These are phyloP conservation scores for Microcyclosporella mali DNA, from an alignment of 2,329 filamentous ascomycete species.

Conservation along the genomic window DNA sequence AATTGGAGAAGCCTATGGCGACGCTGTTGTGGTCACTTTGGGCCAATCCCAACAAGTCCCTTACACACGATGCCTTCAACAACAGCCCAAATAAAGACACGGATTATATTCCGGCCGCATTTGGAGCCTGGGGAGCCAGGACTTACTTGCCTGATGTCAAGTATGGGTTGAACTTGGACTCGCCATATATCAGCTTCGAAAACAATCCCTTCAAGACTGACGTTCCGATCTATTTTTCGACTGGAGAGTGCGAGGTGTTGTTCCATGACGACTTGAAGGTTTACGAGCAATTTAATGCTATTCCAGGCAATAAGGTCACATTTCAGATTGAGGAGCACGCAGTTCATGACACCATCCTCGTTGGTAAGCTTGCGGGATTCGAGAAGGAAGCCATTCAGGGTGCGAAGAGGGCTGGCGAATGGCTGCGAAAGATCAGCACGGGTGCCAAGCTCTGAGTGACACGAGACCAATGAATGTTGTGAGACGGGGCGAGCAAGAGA, in stretches of 20 bases:
- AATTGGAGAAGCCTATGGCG: conserved; percentile 33
- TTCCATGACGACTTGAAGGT: conserved; percentile 36
- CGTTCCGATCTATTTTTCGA: conserved; percentile 39
- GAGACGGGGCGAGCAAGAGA: no score
- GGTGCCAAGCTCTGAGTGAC: neutral
- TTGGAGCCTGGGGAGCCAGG: conserved; percentile 40
- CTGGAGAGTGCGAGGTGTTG: conserved; percentile 39
- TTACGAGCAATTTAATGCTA: conserved; percentile 32
- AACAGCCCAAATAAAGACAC: conserved; percentile 32
- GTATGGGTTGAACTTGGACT: conserved; percentile 18
- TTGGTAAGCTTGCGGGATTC: conserved; percentile 40
- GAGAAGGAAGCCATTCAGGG: conserved; percentile 32
- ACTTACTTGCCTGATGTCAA: conserved; percentile 28
- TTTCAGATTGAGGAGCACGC: conserved; percentile 37
- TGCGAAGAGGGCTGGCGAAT: conserved; percentile 36
- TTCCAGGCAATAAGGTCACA: conserved; percentile 38
- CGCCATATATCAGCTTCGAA: conserved; percentile 38
- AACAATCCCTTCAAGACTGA: conserved; percentile 35
- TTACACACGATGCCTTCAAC: conserved; percentile 22
- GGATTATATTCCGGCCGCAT: conserved; percentile 38
- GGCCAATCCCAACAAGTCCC: conserved; percentile 33
- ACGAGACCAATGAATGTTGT: no score
- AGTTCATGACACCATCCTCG: conserved; percentile 43
- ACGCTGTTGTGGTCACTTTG: conserved; percentile 42
- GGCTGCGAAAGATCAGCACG: conserved; percentile 6